phyloP scores from a whole-genome alignment of 257 asterid species.

The Nicotiana knightiana region DNA sequence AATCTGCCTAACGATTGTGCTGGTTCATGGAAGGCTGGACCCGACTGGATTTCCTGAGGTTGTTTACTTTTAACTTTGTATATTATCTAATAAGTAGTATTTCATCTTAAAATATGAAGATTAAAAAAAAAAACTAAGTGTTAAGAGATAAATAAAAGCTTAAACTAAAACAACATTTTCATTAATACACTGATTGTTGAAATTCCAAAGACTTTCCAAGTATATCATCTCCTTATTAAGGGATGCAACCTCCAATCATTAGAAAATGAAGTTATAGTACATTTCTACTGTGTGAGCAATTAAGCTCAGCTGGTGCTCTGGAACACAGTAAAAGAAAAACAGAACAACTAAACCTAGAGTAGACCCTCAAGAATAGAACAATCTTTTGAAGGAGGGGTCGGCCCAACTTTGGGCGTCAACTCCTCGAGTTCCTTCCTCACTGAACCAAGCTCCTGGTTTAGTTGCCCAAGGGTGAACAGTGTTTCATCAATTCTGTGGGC shows the following conservation, averaged over 20 bases:
- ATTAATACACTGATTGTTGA: background rate
- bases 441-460: background rate
- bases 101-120: too few species aligned
- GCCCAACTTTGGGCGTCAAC: background rate
- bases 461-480: background rate
- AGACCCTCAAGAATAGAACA: background rate
- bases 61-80: too few species aligned
- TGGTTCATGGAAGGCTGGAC: too few species aligned
- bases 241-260: background rate
- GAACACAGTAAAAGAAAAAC: background rate
- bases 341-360: background rate
- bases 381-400: background rate
- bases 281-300: background rate
- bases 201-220: background rate
- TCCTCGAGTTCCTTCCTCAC: background rate
- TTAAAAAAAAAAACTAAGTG: too few species aligned
- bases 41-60: too few species aligned
- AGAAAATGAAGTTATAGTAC: background rate
- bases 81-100: too few species aligned
- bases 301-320: background rate
- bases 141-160: background rate
- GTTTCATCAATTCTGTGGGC: conserved; percentile 1
- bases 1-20: too few species aligned
- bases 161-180: background rate
- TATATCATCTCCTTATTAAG: background rate